Conservation (phyloP, 1,284 basidiomycete species). For the Sporisorium scitamineum region DNA sequence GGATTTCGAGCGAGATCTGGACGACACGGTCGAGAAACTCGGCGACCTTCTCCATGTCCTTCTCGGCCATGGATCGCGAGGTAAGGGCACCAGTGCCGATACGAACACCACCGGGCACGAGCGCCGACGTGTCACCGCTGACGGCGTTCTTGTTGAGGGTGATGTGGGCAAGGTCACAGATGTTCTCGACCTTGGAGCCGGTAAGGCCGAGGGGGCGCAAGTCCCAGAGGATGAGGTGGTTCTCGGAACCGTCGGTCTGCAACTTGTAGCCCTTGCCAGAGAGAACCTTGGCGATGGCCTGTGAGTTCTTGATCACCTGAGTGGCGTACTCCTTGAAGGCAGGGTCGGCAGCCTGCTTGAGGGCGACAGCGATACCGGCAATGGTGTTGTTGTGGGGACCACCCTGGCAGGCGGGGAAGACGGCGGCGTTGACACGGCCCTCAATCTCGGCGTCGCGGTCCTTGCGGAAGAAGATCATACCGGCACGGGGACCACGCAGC, state of each 20-base stretch:
- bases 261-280: conserved; percentile 77
- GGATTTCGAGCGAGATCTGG: conserved; percentile 70
- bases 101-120: conserved; percentile 96
- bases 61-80: conserved; percentile 90
- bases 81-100: conserved; percentile 95
- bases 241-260: conserved; percentile 96
- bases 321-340: conserved; percentile 92
- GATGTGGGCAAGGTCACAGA: conserved; percentile 95
- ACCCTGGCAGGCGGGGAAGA: conserved; percentile 99
- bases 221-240: conserved; percentile 98
- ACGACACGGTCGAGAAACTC: conserved; percentile 75
- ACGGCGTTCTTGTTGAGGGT: conserved; percentile 86
- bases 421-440: conserved; percentile 95
- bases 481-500: conserved; percentile 96
- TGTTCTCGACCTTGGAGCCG: conserved; percentile 97
- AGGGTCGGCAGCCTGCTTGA: conserved; percentile 91
- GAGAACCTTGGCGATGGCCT: conserved; percentile 66
- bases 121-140: conserved; percentile 91
- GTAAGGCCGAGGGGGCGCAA: conserved; percentile 93
- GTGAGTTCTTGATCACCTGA: conserved; percentile 81
- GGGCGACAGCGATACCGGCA: conserved; percentile 92
- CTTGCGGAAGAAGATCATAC: conserved; percentile 98
- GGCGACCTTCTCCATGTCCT: conserved; percentile 85
- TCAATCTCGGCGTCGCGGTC: conserved; percentile 89
- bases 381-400: conserved; percentile 99